Percentiles rank a stretch among this genome's conserved stretches.
These are phyloP conservation scores for Kodamaea hsintzibuensis DNA, from an alignment of 805 yeast genomes.

Conservation along the genomic window DNA sequence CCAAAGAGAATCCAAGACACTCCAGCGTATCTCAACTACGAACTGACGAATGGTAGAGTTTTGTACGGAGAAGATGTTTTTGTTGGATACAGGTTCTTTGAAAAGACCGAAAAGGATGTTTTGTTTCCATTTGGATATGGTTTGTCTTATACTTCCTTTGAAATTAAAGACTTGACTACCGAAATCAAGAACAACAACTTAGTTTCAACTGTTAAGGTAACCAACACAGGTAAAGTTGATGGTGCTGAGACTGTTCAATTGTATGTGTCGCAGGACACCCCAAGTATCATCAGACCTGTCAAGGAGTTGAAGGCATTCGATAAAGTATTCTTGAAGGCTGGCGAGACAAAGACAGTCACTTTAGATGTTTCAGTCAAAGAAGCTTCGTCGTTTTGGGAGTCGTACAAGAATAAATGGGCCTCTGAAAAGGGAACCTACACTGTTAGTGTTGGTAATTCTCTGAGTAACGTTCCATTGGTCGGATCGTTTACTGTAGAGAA, in stretches of 20 bases:
- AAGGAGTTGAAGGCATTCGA: slow-evolving; percentile 62
- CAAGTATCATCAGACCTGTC: slow-evolving; percentile 49
- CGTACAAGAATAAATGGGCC: slow-evolving; percentile 49
- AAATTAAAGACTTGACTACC: slow-evolving; percentile 38
- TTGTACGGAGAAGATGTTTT: slow-evolving; percentile 66
- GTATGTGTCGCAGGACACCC: slow-evolving; percentile 43
- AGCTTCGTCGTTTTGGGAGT: slow-evolving; percentile 56
- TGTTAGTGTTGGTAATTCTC: slow-evolving; percentile 44
- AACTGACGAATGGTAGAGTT: slow-evolving; percentile 52
- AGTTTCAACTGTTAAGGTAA: slow-evolving; percentile 40
- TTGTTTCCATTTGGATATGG: slow-evolving; percentile 65
- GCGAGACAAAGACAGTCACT: slow-evolving; percentile 39
- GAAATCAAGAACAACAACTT: slow-evolving; percentile 22
- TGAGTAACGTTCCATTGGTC: slow-evolving; percentile 1
- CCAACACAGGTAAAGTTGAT: slow-evolving; percentile 47
- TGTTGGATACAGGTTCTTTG: slow-evolving; percentile 64
- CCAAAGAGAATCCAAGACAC: slow-evolving; percentile 54
- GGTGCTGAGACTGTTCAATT: slow-evolving; percentile 61
- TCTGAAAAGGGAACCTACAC: slow-evolving; percentile 52
- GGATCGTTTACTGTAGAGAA: slow-evolving; percentile 2
- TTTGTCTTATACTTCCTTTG: slow-evolving; percentile 57
- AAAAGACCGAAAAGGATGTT: slow-evolving; percentile 47
- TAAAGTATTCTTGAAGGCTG: slow-evolving; percentile 48
- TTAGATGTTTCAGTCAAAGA: slow-evolving; percentile 45
- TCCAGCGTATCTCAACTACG: slow-evolving; percentile 57